Percentiles rank a stretch among this genome's conserved stretches.
These are phyloP conservation scores for Leucocoprinus birnbaumii DNA, from an alignment of 768 basidiomycete genomes.

Conservation along the genomic window DNA sequence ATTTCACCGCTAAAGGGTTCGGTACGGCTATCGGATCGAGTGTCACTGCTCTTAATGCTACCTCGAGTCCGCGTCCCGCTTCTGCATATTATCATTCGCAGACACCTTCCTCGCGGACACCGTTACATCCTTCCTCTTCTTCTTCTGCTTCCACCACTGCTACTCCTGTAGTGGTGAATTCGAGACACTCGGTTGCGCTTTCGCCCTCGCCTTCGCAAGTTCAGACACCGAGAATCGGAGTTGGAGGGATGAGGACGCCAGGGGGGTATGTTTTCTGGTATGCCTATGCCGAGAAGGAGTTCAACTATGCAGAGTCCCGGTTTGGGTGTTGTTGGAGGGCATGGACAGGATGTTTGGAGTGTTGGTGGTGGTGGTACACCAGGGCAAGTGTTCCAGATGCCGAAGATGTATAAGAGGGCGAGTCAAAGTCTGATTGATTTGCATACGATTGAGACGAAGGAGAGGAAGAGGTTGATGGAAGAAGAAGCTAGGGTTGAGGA, in stretches of 20 bases:
- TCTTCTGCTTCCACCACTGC: not conserved
- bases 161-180: too few species aligned
- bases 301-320: not conserved
- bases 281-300: slow-evolving; percentile 7
- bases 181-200: not conserved
- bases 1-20: slow-evolving; percentile 2
- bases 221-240: slow-evolving; percentile 13
- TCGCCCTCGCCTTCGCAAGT: slow-evolving; percentile 2
- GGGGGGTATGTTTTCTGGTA: not conserved
- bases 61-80: not conserved
- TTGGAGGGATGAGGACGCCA: slow-evolving; percentile 5
- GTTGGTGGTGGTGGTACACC: not conserved
- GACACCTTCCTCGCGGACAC: not conserved
- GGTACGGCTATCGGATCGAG: not conserved
- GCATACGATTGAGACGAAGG: slow-evolving; percentile 27
- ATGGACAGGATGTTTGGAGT: not conserved
- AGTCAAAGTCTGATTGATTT: slow-evolving; percentile 69
- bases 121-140: not conserved
- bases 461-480: slow-evolving; percentile 7
- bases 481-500: slow-evolving; percentile 16
- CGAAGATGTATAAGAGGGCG: slow-evolving; percentile 53
- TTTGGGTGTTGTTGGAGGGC: not conserved
- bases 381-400: slow-evolving; percentile 19
- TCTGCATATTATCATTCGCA: not conserved
- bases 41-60: not conserved